Conservation (phyloP, 768 basidiomycete genomes). For the Termitomyces sp. region DNA sequence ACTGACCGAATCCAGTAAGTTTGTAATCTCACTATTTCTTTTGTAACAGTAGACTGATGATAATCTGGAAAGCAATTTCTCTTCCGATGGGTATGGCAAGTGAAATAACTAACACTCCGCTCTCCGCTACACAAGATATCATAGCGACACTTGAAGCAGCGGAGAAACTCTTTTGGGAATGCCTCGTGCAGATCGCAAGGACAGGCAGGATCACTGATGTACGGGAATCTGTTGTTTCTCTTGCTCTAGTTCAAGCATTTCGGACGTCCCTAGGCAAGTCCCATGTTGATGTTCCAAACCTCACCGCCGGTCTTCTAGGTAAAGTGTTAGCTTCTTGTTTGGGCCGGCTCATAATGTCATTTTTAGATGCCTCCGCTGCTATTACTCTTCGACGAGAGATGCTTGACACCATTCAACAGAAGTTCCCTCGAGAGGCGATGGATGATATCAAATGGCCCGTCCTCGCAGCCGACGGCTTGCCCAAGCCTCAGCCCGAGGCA, state of each 20-base stretch:
- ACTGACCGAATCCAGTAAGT: constrained; percentile 83
- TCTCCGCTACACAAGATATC: constrained; percentile 50
- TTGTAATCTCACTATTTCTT: not conserved
- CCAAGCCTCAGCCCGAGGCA: constrained; percentile 23
- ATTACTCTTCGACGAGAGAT: constrained; percentile 84
- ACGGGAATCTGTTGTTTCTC: constrained; percentile 66
- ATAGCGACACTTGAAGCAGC: constrained; percentile 57
- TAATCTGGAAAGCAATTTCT: constrained; percentile 55
- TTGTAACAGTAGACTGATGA: not conserved
- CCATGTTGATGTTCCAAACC: constrained; percentile 38
- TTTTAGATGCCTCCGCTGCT: constrained; percentile 64
- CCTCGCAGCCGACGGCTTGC: constrained; percentile 38
- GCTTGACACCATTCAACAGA: constrained; percentile 72
- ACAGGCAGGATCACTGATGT: constrained; percentile 67
- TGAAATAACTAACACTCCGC: constrained; percentile 29
- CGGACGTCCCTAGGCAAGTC: constrained; percentile 75
- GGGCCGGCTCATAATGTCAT: not conserved
- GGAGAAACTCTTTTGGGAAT: constrained; percentile 64
- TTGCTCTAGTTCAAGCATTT: constrained; percentile 68
- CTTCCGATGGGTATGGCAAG: constrained; percentile 74
- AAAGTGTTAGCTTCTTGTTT: constrained; percentile 9
- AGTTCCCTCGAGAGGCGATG: constrained; percentile 39
- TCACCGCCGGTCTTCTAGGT: constrained; percentile 66
- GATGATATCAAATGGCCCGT: constrained; percentile 80
- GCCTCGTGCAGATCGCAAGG: constrained; percentile 46